Evolutionary conservation across 1,284 basidiomycete species (phyloP).

Genomic region (Austroboletus olivaceoglutinosus): DNA sequence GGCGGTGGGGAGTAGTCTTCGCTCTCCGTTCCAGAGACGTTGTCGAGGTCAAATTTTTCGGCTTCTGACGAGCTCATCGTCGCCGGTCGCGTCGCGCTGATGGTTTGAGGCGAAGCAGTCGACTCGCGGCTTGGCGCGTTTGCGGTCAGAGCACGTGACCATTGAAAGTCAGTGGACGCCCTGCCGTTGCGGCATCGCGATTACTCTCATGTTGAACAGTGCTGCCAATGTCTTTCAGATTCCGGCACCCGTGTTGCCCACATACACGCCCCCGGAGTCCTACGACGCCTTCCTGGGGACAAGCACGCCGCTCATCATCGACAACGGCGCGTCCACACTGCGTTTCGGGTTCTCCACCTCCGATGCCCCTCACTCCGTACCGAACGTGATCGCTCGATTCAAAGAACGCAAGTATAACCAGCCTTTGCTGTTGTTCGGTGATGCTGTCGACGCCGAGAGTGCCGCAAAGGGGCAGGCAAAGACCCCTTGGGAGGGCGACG

Average conservation of each 20-base stretch:
- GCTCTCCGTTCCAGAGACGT: conserved; percentile 59
- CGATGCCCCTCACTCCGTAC: conserved; percentile 51
- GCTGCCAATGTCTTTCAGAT: conserved; percentile 17
- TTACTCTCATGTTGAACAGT: too few species aligned
- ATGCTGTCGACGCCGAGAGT: conserved; percentile 80
- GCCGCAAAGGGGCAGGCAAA: conserved; percentile 75
- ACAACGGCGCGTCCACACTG: conserved; percentile 87
- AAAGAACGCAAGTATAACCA: conserved; percentile 84
- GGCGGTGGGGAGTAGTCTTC: conserved; percentile 60
- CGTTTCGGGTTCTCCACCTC: conserved; percentile 83
- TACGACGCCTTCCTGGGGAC: conserved; percentile 46
- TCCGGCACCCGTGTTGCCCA: conserved; percentile 20
- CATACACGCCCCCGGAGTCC: conserved; percentile 29
- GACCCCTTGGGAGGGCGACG: conserved; percentile 88
- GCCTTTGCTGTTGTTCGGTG: conserved; percentile 80
- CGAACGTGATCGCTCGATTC: conserved; percentile 81
- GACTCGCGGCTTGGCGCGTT: not conserved
- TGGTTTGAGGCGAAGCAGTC: not conserved
- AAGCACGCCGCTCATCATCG: conserved; percentile 78
- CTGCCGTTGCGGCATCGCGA: too few species aligned
- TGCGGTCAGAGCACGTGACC: not conserved
- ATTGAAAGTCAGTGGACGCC: too few species aligned
- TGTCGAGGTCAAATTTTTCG: conserved; percentile 63
- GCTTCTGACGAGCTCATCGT: conserved; percentile 60
- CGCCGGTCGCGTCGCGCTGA: not conserved